Conservation (phyloP, 2,329 filamentous ascomycete genomes). For the Penicillium freii region DNA sequence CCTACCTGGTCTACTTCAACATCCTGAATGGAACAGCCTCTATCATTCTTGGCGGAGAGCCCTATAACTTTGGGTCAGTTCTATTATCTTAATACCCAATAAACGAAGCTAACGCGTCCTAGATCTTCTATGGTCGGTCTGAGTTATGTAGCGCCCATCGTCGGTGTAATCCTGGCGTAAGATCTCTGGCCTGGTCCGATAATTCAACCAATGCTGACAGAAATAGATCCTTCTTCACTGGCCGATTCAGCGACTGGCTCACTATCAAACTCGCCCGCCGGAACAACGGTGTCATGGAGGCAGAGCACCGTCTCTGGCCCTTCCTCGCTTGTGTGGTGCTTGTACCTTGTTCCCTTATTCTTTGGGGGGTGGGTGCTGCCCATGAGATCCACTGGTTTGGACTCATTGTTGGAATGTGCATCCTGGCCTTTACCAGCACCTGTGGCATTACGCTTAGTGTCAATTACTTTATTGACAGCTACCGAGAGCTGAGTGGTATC, state of each 20-base stretch:
- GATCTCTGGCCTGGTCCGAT: not conserved
- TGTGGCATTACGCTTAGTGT: slow-evolving; percentile 40
- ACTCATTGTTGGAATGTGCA: slow-evolving; percentile 44
- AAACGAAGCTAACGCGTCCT: slow-evolving; percentile 13
- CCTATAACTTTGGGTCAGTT: slow-evolving; percentile 39
- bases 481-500: slow-evolving; percentile 42
- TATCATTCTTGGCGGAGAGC: slow-evolving; percentile 35
- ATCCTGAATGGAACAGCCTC: slow-evolving; percentile 42
- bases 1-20: slow-evolving; percentile 42
- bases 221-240: slow-evolving; percentile 38
- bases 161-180: slow-evolving; percentile 36
- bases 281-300: slow-evolving; percentile 43
- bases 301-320: slow-evolving; percentile 44
- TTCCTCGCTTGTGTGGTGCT: slow-evolving; percentile 37
- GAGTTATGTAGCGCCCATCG: slow-evolving; percentile 38
- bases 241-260: slow-evolving; percentile 42
- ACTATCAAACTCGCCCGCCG: slow-evolving; percentile 40
- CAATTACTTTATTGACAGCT: slow-evolving; percentile 44
- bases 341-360: slow-evolving; percentile 35
- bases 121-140: slow-evolving; percentile 42
- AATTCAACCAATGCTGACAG: not conserved
- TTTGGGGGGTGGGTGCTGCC: slow-evolving; percentile 45
- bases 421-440: slow-evolving; percentile 42
- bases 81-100: not conserved
- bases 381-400: slow-evolving; percentile 46